Evolutionary conservation across 2,329 filamentous ascomycete genomes (phyloP).

Genomic region (Beauveria australis): DNA sequence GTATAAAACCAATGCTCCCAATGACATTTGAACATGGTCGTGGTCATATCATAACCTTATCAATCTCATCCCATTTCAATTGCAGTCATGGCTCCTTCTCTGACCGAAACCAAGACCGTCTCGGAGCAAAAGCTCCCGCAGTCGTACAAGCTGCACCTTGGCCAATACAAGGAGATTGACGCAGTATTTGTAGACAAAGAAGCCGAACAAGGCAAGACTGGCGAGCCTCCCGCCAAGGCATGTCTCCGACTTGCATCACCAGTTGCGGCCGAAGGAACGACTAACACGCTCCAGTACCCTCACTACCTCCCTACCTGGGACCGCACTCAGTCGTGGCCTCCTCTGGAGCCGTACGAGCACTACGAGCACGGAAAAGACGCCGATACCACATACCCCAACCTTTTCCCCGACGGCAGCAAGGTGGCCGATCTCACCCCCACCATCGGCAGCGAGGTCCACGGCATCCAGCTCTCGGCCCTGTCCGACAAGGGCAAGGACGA

Average conservation of each 20-base stretch:
- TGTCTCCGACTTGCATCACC: background rate
- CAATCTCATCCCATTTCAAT: background rate
- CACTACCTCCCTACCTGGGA: slow-evolving; percentile 54
- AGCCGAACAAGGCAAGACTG: slow-evolving; percentile 21
- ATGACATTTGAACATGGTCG: background rate
- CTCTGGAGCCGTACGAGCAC: slow-evolving; percentile 54
- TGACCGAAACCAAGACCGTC: slow-evolving; percentile 6
- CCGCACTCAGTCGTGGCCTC: slow-evolving; percentile 46
- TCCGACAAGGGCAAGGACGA: slow-evolving; percentile 54
- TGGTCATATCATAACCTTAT: background rate
- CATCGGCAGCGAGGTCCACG: slow-evolving; percentile 55
- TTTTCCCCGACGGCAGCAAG: slow-evolving; percentile 37
- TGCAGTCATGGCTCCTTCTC: slow-evolving; percentile 9
- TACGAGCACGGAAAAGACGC: slow-evolving; percentile 60
- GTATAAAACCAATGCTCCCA: background rate
- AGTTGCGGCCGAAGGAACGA: too few relatives aligned
- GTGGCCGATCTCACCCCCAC: slow-evolving; percentile 47
- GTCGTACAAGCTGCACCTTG: slow-evolving; percentile 19
- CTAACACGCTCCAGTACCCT: slow-evolving; percentile 14
- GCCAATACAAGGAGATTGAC: slow-evolving; percentile 26
- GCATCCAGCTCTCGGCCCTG: slow-evolving; percentile 48
- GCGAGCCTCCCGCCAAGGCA: slow-evolving; percentile 21
- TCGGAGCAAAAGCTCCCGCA: background rate
- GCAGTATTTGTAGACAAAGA: slow-evolving; percentile 18
- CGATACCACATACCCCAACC: slow-evolving; percentile 51